Conservation (phyloP, 306 rosid species). For the Quercus glauca region DNA sequence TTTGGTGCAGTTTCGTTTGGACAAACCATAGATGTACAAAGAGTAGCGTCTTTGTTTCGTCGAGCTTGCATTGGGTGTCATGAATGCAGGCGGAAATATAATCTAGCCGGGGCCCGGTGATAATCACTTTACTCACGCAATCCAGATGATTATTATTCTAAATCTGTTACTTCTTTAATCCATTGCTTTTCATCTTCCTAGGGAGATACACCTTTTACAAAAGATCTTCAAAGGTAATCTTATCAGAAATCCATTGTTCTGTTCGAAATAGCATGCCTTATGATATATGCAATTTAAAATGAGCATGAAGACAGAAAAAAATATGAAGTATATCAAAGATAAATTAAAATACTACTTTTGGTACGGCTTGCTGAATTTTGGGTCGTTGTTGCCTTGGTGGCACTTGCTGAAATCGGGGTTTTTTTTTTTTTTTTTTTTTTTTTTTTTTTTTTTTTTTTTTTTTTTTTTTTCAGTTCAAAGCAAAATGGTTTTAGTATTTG, state of each 20-base stretch:
- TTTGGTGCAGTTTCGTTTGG: conserved; percentile 49
- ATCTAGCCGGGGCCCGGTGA: conserved; percentile 84
- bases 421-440: too few relatives aligned
- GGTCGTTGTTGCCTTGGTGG: too few relatives aligned
- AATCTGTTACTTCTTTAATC: conserved; percentile 9
- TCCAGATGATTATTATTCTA: neutral
- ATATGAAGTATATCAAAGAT: too few relatives aligned
- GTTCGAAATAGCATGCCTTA: neutral
- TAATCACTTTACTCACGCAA: conserved; percentile 20
- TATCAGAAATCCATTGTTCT: neutral
- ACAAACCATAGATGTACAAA: conserved; percentile 62
- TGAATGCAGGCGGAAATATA: conserved; percentile 78
- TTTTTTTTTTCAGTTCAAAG: too few relatives aligned
- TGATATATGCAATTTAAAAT: neutral
- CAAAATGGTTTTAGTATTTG: too few relatives aligned
- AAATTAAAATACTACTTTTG: neutral
- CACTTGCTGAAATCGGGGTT: too few relatives aligned
- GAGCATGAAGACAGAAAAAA: too few relatives aligned
- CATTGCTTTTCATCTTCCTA: conserved; percentile 24
- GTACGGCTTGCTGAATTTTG: too few relatives aligned
- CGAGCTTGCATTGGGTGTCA: conserved; percentile 91
- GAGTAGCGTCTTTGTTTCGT: conserved; percentile 64
- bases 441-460: too few relatives aligned
- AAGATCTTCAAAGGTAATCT: conserved; percentile 81
- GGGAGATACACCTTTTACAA: conserved; percentile 69